phyloP scores from a whole-genome alignment of 179 eudicot genomes.

The Spergularia azorica region DNA sequence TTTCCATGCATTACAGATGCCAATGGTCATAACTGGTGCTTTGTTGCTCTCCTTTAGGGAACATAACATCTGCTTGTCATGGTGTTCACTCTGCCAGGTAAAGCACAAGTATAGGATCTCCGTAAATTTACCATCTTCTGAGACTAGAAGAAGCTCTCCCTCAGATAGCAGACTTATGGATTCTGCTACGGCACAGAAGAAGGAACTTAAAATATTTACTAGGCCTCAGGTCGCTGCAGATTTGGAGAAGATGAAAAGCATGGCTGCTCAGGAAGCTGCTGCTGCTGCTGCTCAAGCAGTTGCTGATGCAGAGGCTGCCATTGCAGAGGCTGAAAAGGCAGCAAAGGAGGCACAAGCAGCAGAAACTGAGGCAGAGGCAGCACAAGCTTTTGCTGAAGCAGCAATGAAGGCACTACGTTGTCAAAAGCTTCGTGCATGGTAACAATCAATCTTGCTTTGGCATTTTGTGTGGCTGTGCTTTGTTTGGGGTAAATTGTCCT shows the following conservation, averaged over 20 bases:
- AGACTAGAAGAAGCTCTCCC: slow-evolving; percentile 31
- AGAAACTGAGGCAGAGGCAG: slow-evolving; percentile 84
- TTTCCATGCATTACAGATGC: neutral
- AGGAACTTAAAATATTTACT: slow-evolving; percentile 46
- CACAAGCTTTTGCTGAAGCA: slow-evolving; percentile 61
- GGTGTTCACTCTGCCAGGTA: slow-evolving; percentile 44
- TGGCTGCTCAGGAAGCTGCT: slow-evolving; percentile 75
- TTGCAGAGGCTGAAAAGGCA: slow-evolving; percentile 80
- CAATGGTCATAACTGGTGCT: neutral
- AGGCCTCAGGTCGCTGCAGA: slow-evolving; percentile 67
- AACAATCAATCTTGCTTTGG: slow-evolving; percentile 5
- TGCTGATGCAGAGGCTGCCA: slow-evolving; percentile 89
- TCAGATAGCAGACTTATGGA: slow-evolving; percentile 42
- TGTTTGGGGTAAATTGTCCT: slow-evolving; percentile 10
- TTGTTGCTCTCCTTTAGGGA: neutral
- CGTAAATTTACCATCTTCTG: slow-evolving; percentile 27
- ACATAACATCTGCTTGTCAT: neutral
- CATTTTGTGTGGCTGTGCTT: neutral
- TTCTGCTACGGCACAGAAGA: slow-evolving; percentile 37
- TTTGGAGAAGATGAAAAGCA: slow-evolving; percentile 69
- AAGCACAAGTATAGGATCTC: slow-evolving; percentile 78
- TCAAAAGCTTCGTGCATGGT: slow-evolving; percentile 53
- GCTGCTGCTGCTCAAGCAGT: slow-evolving; percentile 76
- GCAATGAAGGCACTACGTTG: slow-evolving; percentile 54
- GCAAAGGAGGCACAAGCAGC: slow-evolving; percentile 81